Evolutionary conservation across 2,329 filamentous ascomycete species (phyloP), one percentile per base, ranked within the genome.

Genomic region (Claviceps spartinae): DNA sequence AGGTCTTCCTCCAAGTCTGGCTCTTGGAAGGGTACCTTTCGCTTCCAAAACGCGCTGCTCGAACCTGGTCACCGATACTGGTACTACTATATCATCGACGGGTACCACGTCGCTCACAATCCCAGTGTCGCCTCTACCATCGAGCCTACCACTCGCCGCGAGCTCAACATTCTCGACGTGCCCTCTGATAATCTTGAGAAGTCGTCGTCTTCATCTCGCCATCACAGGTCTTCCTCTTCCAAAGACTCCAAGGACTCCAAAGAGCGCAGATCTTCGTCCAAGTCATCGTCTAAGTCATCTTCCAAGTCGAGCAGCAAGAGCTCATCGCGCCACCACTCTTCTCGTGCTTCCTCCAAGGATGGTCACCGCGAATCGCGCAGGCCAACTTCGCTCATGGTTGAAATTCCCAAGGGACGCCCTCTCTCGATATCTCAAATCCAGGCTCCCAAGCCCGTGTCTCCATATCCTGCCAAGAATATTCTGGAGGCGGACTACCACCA

Each of bases 41-140:
- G 88, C 74, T 96, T 98, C 75, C 86, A 93, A 73, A 85, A 85
- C 67, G 73, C 81, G 56, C 91, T 88, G 55, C 80, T 97, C 63
- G 83, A 91, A 76, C 77, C 88, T 62, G 89, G 91, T 68, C 83
- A 88, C 68, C 85, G 91, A 67, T 97, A 97, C 82, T 98, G 93
- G 93, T 98, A 97, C 83, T 98, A 98, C 82, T 98, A 96, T 79
- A 96, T 97, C 82, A 93, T 97, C 70, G 93, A 98, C 70, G 93
- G 93, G 62, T 96, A 96, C 82, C 90, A 96, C 71, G 85, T 95
- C 69, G 90, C 90, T 56, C 91, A 97, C 79, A 93, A 97, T 74
- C 90, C 91, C 61, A 87, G 86, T 69, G 84, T 89, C 68, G 77
- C 86, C 64, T 91, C 85, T 66, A 94, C 87, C 66, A 85, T 86